Evolutionary conservation across 1,139 yeast genomes (phyloP).

Genomic region (Diutina sp.): DNA sequence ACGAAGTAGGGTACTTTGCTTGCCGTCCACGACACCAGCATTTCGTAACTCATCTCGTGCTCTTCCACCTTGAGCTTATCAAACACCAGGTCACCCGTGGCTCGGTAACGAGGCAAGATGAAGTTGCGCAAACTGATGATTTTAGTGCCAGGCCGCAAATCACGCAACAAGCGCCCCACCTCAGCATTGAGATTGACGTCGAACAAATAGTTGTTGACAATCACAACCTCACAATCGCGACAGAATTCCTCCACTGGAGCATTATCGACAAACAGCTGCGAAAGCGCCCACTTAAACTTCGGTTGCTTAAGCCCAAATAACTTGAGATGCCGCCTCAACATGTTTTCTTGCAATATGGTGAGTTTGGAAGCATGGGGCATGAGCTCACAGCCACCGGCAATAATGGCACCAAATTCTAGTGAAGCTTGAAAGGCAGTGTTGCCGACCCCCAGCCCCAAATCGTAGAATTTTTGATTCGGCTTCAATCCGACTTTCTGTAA

Average conservation of each 20-base stretch:
- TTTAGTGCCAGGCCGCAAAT: slow-evolving; percentile 61
- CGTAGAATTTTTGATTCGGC: slow-evolving; percentile 52
- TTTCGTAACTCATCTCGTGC: slow-evolving; percentile 22
- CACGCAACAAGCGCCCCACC: slow-evolving; percentile 51
- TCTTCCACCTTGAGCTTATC: slow-evolving; percentile 56
- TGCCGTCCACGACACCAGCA: slow-evolving; percentile 86
- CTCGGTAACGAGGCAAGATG: slow-evolving; percentile 45
- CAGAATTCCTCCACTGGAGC: slow-evolving; percentile 39
- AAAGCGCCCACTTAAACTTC: slow-evolving; percentile 41
- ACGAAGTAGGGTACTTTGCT: slow-evolving; percentile 73
- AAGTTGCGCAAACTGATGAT: slow-evolving; percentile 71
- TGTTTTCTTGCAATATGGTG: slow-evolving; percentile 46
- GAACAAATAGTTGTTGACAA: slow-evolving; percentile 76
- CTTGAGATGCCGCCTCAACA: slow-evolving; percentile 43
- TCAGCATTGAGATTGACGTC: slow-evolving; percentile 58
- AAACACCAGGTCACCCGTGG: slow-evolving; percentile 42
- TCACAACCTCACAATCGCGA: slow-evolving; percentile 53
- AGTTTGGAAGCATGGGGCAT: slow-evolving; percentile 72
- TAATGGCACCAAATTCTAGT: slow-evolving; percentile 63
- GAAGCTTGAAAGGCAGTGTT: slow-evolving; percentile 88
- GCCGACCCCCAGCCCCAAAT: slow-evolving; percentile 90
- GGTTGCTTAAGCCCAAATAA: slow-evolving; percentile 55
- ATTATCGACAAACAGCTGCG: slow-evolving; percentile 38
- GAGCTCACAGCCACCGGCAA: slow-evolving; percentile 80
- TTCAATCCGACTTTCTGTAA: slow-evolving; percentile 49